Evolutionary conservation across 345 rosid genomes (phyloP), one percentile per base, ranked within the genome.

Genomic region (Citrus unshiu): DNA sequence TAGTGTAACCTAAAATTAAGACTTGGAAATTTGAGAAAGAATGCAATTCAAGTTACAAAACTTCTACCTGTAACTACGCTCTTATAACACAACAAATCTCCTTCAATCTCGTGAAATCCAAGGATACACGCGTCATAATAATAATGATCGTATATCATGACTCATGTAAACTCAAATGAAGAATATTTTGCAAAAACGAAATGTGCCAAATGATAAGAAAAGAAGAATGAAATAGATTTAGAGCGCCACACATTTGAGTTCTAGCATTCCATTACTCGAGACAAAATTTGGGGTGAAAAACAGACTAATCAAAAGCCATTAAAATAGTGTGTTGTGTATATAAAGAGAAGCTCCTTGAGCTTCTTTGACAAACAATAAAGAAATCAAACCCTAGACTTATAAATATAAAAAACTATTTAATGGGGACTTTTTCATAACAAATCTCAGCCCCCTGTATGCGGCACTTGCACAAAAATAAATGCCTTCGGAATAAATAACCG

Each of bases 381-480:
- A 58, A 59, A 62, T 39, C 12, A 76, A 77, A 74, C 66, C 79
- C 85, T 81, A 74, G 49, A 75, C 40, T 59, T 43, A 72, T 46
- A 46, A 43, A 74, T 25, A 60, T 62, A 25, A 32, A 32, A 30
- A 25, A 68, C 84, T 84, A 85, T 73, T 34, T 51, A 25, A 80
- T 73, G 83, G 88, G 85, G 82, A 21, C 73, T 37, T 58, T 62
- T 56, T 68, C 30, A 39, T 39, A 67, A 61, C 72, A 68, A 79
- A 73, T 29, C 54, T 18, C 2, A 34, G 66, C 59, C 85, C 87
- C 83, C 72, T 24, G 34, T 43, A 79, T 54, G 62, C 14, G 85
- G 86, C 86, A 84, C 82, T 51, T 79, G 35, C 78, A 72, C 81
- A 75, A 86, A 83, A 80, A 86, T 64, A 70, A 82, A 86, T 85